Base-by-base conservation (phyloP, 257 asterid species). In the Fraxinus americana region DNA sequence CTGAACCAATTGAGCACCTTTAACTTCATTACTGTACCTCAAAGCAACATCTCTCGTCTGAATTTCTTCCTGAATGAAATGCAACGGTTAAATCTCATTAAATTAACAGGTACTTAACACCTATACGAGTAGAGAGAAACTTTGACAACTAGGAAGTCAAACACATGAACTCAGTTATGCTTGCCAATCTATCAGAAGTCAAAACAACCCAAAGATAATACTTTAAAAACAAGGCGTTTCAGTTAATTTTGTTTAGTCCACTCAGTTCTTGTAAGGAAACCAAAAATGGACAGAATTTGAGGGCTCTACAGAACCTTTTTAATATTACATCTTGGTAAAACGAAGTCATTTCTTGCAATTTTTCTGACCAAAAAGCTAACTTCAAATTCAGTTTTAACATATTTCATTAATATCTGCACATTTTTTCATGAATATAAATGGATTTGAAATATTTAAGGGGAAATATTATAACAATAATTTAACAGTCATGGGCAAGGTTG, bases 1-100 rank as follows among this genome's bases (percentile, higher is more conserved):
- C 67, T 77, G 91, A 74, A 85, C 92, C 86, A 89, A 77, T 16
- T 69, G 48, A 73, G 81, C 30, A 36, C 85, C 80, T 86, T 80
- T 86, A 73, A 81, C 85, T 72, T 81, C 88, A 75, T 83, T 81
- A 67, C 78, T 71, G 69, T 75, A 79, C 59, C 73, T 80, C 67
- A 85, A 82, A 77, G 85, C 80, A 74, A 74, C 86, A 83, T 84
- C 90, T 63, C 82, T 85, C 75, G 52, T 84, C 78, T 81, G 92
- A 83, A 86, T 76, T 77, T 90, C 95, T 77, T 89, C 98, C 98
- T 93, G 89, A 83, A 84, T 59, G 77, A 78, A 76, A 78, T 52
- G 71, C 81, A 80, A 25, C 30, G 23, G 27, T 81, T 73, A 39
- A 80, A 76, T 78, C 61, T 75, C 66, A 83, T 57, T 30, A 69